These are phyloP conservation scores for Talaromyces sp. DNA, from an alignment of 2,329 filamentous ascomycete genomes.

Conservation along the genomic window DNA sequence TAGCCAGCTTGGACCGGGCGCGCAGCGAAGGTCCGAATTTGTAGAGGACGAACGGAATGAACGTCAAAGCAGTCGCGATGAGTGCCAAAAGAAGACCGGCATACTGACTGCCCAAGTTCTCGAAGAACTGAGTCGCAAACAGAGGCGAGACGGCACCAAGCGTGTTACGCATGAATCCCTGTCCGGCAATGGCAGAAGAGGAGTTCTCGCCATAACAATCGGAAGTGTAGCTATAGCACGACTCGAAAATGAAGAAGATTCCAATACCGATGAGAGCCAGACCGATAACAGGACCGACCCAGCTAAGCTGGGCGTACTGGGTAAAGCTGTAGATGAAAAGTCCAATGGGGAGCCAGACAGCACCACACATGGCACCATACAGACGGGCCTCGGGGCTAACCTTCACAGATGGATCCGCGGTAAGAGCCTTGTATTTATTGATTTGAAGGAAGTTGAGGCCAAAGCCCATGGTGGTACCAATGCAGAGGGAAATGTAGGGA, in stretches of 20 bases:
- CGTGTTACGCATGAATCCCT: constrained; percentile 57
- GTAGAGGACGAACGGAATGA: constrained; percentile 35
- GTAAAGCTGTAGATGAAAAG: constrained; percentile 60
- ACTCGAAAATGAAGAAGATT: constrained; percentile 54
- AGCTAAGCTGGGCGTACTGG: constrained; percentile 53
- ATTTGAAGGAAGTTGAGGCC: constrained; percentile 55
- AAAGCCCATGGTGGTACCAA: constrained; percentile 55
- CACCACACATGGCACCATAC: constrained; percentile 54
- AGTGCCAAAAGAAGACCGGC: constrained; percentile 54
- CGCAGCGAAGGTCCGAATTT: constrained; percentile 34
- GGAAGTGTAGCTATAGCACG: constrained; percentile 53
- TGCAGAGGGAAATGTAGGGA: constrained; percentile 55
- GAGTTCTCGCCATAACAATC: constrained; percentile 55
- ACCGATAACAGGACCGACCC: constrained; percentile 54
- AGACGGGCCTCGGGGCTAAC: constrained; percentile 52
- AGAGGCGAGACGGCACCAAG: constrained; percentile 57
- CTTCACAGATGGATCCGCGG: constrained; percentile 33
- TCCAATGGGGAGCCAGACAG: constrained; percentile 52
- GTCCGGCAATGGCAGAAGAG: constrained; percentile 50
- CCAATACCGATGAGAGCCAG: constrained; percentile 56
- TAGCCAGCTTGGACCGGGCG: constrained; percentile 35
- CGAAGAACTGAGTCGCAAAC: constrained; percentile 57
- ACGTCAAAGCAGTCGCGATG: constrained; percentile 44
- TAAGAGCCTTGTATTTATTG: constrained; percentile 51
- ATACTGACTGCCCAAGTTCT: constrained; percentile 57